A percentile compares a stretch with the other conserved stretches of the same genome.
These are phyloP conservation scores for Nelumbo lutea DNA, from an alignment of 164 flowering plant species.

Conservation along the genomic window DNA sequence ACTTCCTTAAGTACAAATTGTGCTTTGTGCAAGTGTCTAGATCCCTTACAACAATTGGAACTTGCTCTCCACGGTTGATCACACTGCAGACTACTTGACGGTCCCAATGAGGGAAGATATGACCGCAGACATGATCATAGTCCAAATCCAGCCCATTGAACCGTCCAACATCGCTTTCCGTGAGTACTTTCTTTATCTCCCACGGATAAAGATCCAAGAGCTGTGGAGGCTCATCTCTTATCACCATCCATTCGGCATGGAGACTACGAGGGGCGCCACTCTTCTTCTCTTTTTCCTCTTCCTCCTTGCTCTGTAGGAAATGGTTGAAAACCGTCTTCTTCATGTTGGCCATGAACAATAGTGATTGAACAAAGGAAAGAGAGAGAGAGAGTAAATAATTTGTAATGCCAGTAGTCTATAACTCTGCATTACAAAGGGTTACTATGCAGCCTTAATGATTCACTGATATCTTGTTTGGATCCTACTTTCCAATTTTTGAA, in stretches of 20 bases:
- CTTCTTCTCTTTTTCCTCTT: background rate
- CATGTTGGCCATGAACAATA: no score
- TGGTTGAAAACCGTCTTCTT: background rate
- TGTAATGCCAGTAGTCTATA: no score
- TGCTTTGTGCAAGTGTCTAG: slow-evolving; percentile 5
- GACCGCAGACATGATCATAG: background rate
- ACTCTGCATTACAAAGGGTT: no score
- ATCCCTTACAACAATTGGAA: slow-evolving; percentile 2
- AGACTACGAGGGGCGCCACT: background rate
- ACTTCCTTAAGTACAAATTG: slow-evolving; percentile 8
- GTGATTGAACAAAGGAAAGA: no score
- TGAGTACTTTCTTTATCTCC: slow-evolving; percentile 10
- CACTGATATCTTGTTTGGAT: no score
- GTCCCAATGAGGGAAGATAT: background rate
- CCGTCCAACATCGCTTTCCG: background rate
- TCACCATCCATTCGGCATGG: slow-evolving; percentile 1
- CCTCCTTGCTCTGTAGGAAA: slow-evolving; percentile 7
- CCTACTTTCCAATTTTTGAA: no score
- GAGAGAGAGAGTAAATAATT: no score
- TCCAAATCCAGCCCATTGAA: slow-evolving; percentile 7
- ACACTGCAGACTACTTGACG: slow-evolving; percentile 2
- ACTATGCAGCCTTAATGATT: no score
- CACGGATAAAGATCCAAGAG: background rate
- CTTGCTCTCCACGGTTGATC: background rate
- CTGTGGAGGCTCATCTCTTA: background rate